Evolutionary conservation across 805 yeast species (phyloP).

Genomic region (Saturnispora galanensis): DNA sequence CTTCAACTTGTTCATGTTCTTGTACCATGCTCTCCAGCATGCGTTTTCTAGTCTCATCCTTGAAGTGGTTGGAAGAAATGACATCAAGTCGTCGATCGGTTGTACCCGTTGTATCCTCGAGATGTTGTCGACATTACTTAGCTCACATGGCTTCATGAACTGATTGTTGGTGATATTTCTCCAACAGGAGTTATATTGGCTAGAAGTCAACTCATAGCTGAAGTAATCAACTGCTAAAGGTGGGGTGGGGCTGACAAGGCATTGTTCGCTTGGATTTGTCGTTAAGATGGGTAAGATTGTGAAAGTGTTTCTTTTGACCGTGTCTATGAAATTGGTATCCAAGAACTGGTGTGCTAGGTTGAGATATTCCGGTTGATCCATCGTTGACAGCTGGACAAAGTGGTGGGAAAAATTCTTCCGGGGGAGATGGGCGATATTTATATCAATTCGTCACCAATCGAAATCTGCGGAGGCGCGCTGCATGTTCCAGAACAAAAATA

Average conservation of each 20-base stretch:
- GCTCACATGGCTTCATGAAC: slow-evolving; percentile 27
- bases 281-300: slow-evolving; percentile 20
- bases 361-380: slow-evolving; percentile 8
- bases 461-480: too few relatives aligned
- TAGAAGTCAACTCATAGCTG: slow-evolving; percentile 27
- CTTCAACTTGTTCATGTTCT: slow-evolving; percentile 49
- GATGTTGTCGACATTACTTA: slow-evolving; percentile 21
- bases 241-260: slow-evolving; percentile 11
- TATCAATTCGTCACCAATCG: too few relatives aligned
- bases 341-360: slow-evolving; percentile 23
- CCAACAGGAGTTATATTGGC: slow-evolving; percentile 33
- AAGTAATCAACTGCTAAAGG: slow-evolving; percentile 33
- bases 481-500: too few relatives aligned
- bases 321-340: slow-evolving; percentile 23
- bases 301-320: slow-evolving; percentile 16
- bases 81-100: slow-evolving; percentile 26
- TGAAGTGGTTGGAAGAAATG: slow-evolving; percentile 27
- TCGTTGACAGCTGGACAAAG: too few relatives aligned
- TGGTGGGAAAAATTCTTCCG: too few relatives aligned
- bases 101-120: slow-evolving; percentile 16
- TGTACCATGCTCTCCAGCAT: slow-evolving; percentile 94
- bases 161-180: slow-evolving; percentile 28
- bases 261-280: slow-evolving; percentile 9
- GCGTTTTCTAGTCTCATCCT: slow-evolving; percentile 61
- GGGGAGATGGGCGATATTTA: too few relatives aligned